Conservation (phyloP, 805 yeast species). For the Candida methanosorbosa region DNA sequence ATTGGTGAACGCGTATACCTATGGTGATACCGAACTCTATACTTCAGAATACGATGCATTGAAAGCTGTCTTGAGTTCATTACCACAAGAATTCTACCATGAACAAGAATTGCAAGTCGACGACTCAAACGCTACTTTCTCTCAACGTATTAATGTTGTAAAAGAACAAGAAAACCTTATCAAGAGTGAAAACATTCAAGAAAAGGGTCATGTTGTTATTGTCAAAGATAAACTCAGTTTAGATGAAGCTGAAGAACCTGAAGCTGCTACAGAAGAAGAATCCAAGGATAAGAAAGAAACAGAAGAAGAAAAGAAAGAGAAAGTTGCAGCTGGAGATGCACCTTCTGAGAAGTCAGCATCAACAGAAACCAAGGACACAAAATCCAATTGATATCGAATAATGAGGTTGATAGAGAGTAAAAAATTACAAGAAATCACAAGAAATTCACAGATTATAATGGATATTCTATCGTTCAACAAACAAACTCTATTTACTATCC, state of each 20-base stretch:
- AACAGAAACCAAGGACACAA: no score
- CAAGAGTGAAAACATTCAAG: constrained; percentile 84
- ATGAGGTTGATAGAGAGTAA: no score
- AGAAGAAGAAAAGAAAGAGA: neutral
- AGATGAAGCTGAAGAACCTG: constrained; percentile 35
- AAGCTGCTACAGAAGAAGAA: constrained; percentile 1
- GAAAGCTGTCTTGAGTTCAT: constrained; percentile 76
- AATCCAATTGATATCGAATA: no score
- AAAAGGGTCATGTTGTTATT: constrained; percentile 47
- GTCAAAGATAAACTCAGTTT: constrained; percentile 55
- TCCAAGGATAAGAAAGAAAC: neutral
- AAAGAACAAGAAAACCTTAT: constrained; percentile 78
- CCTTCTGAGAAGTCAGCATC: no score
- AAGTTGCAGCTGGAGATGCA: no score
- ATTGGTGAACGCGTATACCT: constrained; percentile 80
- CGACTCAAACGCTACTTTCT: constrained; percentile 53
- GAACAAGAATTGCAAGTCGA: constrained; percentile 87
- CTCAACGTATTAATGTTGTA: constrained; percentile 61
- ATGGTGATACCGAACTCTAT: constrained; percentile 61
- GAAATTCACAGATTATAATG: no score
- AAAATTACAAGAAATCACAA: no score
- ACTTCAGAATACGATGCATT: constrained; percentile 65
- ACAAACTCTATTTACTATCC: neutral
- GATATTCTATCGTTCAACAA: no score
- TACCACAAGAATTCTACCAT: constrained; percentile 93